phyloP scores from a whole-genome alignment of 805 yeast species.

The Kodamaea neixiangensis region DNA sequence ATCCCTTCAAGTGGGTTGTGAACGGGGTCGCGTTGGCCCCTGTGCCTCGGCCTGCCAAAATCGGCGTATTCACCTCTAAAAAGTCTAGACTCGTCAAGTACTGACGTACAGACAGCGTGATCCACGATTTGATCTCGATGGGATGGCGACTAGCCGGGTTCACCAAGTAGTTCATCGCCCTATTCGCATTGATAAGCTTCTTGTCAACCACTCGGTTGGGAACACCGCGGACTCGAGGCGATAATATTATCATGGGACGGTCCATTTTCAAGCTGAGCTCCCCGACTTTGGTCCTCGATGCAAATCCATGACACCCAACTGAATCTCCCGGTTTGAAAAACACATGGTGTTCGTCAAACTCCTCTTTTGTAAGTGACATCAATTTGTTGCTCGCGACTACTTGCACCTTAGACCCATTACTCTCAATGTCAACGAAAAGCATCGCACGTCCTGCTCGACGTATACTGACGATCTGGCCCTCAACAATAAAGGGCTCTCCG shows the following conservation, averaged over 20 bases:
- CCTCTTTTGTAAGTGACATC: constrained; percentile 42
- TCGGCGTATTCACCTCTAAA: constrained; percentile 87
- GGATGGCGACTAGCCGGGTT: constrained; percentile 51
- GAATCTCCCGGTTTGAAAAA: constrained; percentile 71
- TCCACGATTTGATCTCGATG: constrained; percentile 52
- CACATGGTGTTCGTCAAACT: constrained; percentile 42
- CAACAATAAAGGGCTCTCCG: constrained; percentile 19
- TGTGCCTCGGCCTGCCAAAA: constrained; percentile 67
- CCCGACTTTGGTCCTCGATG: constrained; percentile 75
- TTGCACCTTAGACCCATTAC: constrained; percentile 62
- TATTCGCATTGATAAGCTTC: constrained; percentile 59
- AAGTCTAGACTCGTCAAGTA: constrained; percentile 60
- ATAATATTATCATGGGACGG: constrained; percentile 49
- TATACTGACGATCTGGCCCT: constrained; percentile 61
- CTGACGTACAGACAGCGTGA: constrained; percentile 55
- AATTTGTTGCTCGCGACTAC: constrained; percentile 57
- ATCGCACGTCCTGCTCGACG: constrained; percentile 70
- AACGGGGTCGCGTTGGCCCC: constrained; percentile 97
- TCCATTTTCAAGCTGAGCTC: constrained; percentile 71
- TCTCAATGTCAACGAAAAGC: constrained; percentile 66
- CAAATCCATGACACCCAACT: constrained; percentile 63
- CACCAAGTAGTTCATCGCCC: constrained; percentile 74
- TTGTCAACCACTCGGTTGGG: constrained; percentile 65
- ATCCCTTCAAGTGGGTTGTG: constrained; percentile 47
- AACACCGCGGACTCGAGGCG: constrained; percentile 67